These are phyloP conservation scores for Saposhnikovia divaricata DNA, from an alignment of 129 eudicot species.

Conservation along the genomic window DNA sequence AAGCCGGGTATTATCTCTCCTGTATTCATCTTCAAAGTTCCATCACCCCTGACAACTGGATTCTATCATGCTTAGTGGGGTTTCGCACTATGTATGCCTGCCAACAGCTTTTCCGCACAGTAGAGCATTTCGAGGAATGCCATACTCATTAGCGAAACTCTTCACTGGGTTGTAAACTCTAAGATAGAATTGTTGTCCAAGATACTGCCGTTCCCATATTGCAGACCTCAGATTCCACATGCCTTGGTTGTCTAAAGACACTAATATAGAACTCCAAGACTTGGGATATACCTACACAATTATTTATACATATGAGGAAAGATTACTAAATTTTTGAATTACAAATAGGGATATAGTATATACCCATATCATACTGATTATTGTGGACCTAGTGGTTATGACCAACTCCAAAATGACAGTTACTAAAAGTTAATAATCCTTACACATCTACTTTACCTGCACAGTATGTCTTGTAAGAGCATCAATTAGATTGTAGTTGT, in stretches of 20 bases:
- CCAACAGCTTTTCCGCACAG: slow-evolving; percentile 84
- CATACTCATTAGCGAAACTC: slow-evolving; percentile 65
- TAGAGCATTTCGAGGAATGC: slow-evolving; percentile 63
- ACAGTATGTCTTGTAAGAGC: slow-evolving; percentile 83
- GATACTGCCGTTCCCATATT: slow-evolving; percentile 80
- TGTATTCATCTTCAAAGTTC: slow-evolving; percentile 11
- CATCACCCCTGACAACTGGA: slow-evolving; percentile 43
- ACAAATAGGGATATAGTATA: too few species aligned
- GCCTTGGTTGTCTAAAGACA: slow-evolving; percentile 93
- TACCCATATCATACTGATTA: neutral
- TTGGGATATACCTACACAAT: slow-evolving; percentile 69
- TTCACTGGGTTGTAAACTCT: slow-evolving; percentile 52
- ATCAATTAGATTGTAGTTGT: slow-evolving; percentile 69
- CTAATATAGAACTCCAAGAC: slow-evolving; percentile 71
- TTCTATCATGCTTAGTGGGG: neutral
- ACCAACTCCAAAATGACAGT: neutral
- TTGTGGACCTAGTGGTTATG: neutral
- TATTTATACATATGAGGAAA: neutral
- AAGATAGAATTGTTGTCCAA: slow-evolving; percentile 90
- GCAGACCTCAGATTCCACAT: slow-evolving; percentile 98
- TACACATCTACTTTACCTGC: slow-evolving; percentile 39
- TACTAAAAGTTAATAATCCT: neutral
- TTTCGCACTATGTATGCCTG: slow-evolving; percentile 24
- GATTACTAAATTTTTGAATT: neutral
- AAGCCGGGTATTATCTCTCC: slow-evolving; percentile 4